These are phyloP conservation scores for Aegilops tauschii DNA, from an alignment of 176 grass and related monocot species.

Conservation along the genomic window DNA sequence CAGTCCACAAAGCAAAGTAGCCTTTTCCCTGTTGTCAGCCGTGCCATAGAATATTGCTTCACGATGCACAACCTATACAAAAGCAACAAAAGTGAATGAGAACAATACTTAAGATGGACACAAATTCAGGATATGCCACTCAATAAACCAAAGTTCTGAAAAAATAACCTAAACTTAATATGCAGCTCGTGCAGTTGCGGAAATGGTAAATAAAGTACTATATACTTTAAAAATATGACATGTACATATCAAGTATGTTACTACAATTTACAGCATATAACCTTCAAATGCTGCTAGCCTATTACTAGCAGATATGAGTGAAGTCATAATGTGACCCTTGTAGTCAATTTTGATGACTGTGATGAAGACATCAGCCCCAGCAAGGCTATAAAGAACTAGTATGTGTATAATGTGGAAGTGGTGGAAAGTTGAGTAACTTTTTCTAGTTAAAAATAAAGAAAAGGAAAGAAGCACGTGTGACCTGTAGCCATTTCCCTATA, in stretches of 20 bases:
- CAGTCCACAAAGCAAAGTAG: conserved; percentile 59
- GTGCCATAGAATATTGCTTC: conserved; percentile 90
- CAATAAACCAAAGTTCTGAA: background rate
- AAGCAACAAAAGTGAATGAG: conserved; percentile 36
- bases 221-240: conserved; percentile 1
- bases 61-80: conserved; percentile 64
- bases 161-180: background rate
- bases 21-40: conserved; percentile 56
- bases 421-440: too few species aligned
- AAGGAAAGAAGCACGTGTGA: too few species aligned
- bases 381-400: background rate
- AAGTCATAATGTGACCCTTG: conserved; percentile 2
- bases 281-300: conserved; percentile 10
- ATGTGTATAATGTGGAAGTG: background rate
- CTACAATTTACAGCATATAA: background rate
- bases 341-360: background rate
- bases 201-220: conserved; percentile 16
- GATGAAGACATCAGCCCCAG: background rate
- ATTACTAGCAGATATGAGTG: background rate
- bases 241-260: background rate
- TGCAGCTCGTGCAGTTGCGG: conserved; percentile 1
- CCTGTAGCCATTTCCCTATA: too few species aligned
- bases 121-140: background rate
- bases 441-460: too few species aligned
- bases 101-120: conserved; percentile 9